Evolutionary conservation across 495 filamentous ascomycete species (phyloP).

Genomic region (Penicillium subrubescens): DNA sequence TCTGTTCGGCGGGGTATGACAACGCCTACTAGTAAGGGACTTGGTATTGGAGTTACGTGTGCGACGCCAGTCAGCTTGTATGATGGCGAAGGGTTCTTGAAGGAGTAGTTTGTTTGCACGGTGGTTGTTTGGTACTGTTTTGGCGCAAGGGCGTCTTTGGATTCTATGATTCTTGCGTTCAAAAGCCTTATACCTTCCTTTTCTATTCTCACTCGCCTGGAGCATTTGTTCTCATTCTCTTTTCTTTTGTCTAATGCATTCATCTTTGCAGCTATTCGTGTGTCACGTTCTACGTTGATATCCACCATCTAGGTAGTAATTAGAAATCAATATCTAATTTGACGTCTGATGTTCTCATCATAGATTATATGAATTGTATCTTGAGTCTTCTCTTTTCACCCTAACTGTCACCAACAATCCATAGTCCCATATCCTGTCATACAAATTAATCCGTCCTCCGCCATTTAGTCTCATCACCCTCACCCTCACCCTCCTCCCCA

Average conservation of each 20-base stretch:
- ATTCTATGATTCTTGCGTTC: constrained; percentile 9
- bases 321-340: constrained; percentile 14
- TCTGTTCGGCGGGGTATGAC: constrained; percentile 28
- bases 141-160: constrained; percentile 4
- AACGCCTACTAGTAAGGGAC: constrained; percentile 36
- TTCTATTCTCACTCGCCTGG: constrained; percentile 11
- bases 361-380: neutral
- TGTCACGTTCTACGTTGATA: constrained; percentile 21
- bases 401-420: neutral
- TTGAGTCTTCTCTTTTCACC: neutral
- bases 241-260: constrained; percentile 2
- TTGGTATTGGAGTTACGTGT: constrained; percentile 39
- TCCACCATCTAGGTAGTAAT: constrained; percentile 28
- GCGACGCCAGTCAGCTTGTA: constrained; percentile 50
- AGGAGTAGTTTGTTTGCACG: constrained; percentile 31
- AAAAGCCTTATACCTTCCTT: constrained; percentile 26
- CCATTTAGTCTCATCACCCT: constrained; percentile 59
- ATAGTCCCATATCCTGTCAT: neutral
- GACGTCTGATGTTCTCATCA: neutral
- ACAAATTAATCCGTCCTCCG: constrained; percentile 54
- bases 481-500: constrained; percentile 18
- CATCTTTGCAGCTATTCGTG: constrained; percentile 6
- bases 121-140: constrained; percentile 1
- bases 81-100: constrained; percentile 52
- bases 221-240: constrained; percentile 12